phyloP scores from a whole-genome alignment of 1,139 yeast species.

The Yamadazyma conglobata region DNA sequence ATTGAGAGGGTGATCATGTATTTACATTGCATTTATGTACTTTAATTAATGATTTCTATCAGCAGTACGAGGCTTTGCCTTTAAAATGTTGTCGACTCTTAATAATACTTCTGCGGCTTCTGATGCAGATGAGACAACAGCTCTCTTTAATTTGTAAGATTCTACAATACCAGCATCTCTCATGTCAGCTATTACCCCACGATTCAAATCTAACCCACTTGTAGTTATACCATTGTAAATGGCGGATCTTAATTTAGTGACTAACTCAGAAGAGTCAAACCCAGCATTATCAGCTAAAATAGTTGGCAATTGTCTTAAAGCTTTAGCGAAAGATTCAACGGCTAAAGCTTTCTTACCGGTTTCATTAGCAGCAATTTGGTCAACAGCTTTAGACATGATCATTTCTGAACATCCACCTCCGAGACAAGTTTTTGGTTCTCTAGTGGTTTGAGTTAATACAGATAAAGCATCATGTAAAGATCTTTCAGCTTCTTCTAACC shows the following conservation, averaged over 20 bases:
- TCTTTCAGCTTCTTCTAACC: conserved; percentile 95
- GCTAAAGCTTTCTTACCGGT: conserved; percentile 94
- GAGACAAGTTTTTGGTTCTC: conserved; percentile 88
- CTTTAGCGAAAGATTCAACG: conserved; percentile 89
- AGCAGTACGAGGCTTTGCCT: conserved; percentile 97
- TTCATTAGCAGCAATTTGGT: conserved; percentile 88
- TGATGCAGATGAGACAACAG: conserved; percentile 94
- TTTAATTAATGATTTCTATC: conserved; percentile 63
- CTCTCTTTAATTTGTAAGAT: conserved; percentile 83
- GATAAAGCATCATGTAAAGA: conserved; percentile 96
- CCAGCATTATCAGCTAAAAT: conserved; percentile 98
- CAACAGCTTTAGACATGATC: conserved; percentile 98
- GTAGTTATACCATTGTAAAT: conserved; percentile 91
- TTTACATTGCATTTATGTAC: not conserved
- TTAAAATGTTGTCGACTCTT: conserved; percentile 92
- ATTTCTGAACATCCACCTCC: conserved; percentile 99
- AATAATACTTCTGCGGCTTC: conserved; percentile 96
- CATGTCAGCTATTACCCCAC: conserved; percentile 88
- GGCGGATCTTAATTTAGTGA: conserved; percentile 86
- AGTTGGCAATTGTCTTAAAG: conserved; percentile 91
- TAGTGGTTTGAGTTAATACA: conserved; percentile 91
- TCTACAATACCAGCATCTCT: conserved; percentile 91
- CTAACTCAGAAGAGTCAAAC: conserved; percentile 88
- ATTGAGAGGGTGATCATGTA: too few relatives aligned
- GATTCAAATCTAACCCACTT: conserved; percentile 82